Evolutionary conservation across 805 yeast species (phyloP).

Genomic region (Kodamaea fukazawae): DNA sequence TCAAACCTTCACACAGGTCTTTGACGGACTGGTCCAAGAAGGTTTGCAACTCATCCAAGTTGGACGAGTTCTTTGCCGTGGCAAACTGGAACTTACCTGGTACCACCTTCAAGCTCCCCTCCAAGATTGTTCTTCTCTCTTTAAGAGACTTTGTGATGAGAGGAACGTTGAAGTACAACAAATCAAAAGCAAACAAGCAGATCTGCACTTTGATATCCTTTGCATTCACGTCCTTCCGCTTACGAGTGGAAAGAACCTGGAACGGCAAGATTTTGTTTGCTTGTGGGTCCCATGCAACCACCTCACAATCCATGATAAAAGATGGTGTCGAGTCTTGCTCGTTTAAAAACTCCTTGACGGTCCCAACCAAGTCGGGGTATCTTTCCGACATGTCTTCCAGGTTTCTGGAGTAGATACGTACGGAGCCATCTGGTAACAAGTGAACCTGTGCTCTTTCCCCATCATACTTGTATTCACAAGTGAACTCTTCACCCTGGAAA

Average conservation of each 20-base stretch:
- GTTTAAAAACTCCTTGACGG: conserved; percentile 58
- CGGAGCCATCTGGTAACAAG: conserved; percentile 58
- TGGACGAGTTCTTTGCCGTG: conserved; percentile 64
- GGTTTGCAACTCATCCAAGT: conserved; percentile 69
- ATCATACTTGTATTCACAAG: conserved; percentile 96
- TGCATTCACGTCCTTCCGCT: conserved; percentile 86
- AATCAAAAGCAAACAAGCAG: conserved; percentile 89
- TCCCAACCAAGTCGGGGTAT: conserved; percentile 83
- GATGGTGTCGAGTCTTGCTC: conserved; percentile 31
- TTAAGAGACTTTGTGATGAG: conserved; percentile 62
- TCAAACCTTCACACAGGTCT: conserved; percentile 91
- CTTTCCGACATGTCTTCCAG: conserved; percentile 96
- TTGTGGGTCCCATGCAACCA: conserved; percentile 93
- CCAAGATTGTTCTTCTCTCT: conserved; percentile 65
- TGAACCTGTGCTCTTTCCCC: conserved; percentile 98
- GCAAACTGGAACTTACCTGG: conserved; percentile 85
- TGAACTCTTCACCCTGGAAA: conserved; percentile 79
- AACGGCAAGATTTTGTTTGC: conserved; percentile 83
- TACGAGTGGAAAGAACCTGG: conserved; percentile 89
- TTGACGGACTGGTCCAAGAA: conserved; percentile 87
- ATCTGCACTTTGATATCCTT: conserved; percentile 88
- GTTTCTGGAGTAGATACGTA: conserved; percentile 84
- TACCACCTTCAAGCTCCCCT: conserved; percentile 53
- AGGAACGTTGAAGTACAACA: conserved; percentile 70
- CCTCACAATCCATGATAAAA: conserved; percentile 90